Percentiles rank a stretch among this genome's conserved stretches.
Evolutionary conservation across 2,329 filamentous ascomycete species (phyloP).

Genomic region (Capronia epimyces): DNA sequence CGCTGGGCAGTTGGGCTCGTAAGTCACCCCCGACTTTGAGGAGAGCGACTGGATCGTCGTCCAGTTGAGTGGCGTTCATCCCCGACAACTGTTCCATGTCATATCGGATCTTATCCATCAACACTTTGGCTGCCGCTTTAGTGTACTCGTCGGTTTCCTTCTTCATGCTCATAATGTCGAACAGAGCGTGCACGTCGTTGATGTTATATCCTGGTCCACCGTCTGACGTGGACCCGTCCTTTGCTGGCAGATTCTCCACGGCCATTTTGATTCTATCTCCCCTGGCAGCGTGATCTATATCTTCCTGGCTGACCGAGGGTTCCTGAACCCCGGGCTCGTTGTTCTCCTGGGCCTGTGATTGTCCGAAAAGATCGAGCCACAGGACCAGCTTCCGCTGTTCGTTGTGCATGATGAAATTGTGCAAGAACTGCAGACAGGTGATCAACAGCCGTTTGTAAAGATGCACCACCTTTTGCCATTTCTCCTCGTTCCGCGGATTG

Average conservation of each 20-base stretch:
- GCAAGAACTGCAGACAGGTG: conserved; percentile 60
- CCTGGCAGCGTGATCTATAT: conserved; percentile 8
- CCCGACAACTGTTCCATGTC: conserved; percentile 44
- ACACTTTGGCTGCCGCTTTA: conserved; percentile 43
- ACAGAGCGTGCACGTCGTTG: conserved; percentile 30
- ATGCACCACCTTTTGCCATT: conserved; percentile 61
- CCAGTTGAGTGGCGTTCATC: conserved; percentile 27
- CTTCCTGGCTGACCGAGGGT: conserved; percentile 3
- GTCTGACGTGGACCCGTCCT: conserved; percentile 1
- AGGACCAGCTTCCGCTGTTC: conserved; percentile 60
- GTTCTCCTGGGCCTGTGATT: conserved; percentile 27
- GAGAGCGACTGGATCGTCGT: conserved; percentile 29
- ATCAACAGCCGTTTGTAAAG: conserved; percentile 62
- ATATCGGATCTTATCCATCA: conserved; percentile 46
- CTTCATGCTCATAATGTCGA: conserved; percentile 29
- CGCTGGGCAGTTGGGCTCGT: conserved; percentile 21
- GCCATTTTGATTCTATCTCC: conserved; percentile 23
- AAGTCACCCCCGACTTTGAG: conserved; percentile 33
- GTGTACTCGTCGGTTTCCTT: conserved; percentile 22
- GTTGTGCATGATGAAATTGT: conserved; percentile 62
- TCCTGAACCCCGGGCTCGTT: conserved; percentile 8
- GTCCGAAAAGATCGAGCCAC: conserved; percentile 61
- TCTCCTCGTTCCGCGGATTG: conserved; percentile 56
- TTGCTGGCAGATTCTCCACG: conserved; percentile 18
- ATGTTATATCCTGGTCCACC: conserved; percentile 28